Conservation (phyloP, 2,329 filamentous ascomycete species). For the Aspergillus brunneoviolaceus region DNA sequence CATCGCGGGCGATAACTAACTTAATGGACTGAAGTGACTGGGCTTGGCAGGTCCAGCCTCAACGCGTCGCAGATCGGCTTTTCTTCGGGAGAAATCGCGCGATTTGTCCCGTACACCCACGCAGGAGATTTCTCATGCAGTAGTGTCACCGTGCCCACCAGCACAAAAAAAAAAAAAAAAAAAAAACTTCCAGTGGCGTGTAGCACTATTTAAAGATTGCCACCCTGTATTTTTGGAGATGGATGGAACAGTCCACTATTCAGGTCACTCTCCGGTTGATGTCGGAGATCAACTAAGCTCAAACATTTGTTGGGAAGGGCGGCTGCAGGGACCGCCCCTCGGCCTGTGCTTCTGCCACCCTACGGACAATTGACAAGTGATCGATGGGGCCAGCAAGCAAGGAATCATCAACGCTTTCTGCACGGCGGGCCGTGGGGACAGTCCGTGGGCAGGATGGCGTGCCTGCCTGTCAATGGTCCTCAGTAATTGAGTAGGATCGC, state of each 20-base stretch:
- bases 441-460: neutral
- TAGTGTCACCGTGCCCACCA: neutral
- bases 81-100: neutral
- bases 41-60: neutral
- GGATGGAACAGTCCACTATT: neutral
- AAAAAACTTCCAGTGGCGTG: neutral
- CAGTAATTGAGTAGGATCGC: neutral
- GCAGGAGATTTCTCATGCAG: neutral
- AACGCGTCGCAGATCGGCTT: neutral
- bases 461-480: neutral
- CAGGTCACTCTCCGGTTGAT: neutral
- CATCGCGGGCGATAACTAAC: no score
- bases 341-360: neutral
- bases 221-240: neutral
- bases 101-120: neutral
- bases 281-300: neutral
- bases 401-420: conserved; percentile 5
- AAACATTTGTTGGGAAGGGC: neutral
- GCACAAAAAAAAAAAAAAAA: neutral
- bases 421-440: conserved; percentile 7
- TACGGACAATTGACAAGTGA: neutral
- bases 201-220: neutral
- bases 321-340: conserved; percentile 2
- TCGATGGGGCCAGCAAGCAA: neutral
- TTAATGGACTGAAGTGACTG: no score